These are phyloP conservation scores for Komagataea norvegica DNA, from an alignment of 1,139 yeast genomes.

Conservation along the genomic window DNA sequence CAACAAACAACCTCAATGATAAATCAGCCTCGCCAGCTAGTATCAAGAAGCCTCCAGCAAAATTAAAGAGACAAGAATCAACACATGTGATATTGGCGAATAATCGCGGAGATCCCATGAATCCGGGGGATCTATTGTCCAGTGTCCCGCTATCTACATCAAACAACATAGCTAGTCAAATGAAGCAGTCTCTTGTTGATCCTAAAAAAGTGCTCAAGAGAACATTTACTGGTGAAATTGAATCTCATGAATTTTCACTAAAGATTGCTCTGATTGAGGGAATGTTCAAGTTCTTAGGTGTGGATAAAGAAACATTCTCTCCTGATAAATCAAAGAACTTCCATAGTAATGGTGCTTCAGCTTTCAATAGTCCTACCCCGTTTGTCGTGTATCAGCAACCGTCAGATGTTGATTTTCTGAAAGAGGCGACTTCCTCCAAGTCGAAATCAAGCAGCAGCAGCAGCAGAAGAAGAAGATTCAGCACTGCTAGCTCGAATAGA, in stretches of 20 bases:
- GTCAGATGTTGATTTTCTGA: too few relatives aligned
- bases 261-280: constrained; percentile 71
- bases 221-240: constrained; percentile 61
- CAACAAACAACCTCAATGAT: constrained; percentile 6
- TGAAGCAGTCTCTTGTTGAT: constrained; percentile 19
- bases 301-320: constrained; percentile 41
- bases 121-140: constrained; percentile 83
- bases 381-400: constrained; percentile 17
- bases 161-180: constrained; percentile 5
- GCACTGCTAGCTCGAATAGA: constrained; percentile 15
- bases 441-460: background rate
- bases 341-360: constrained; percentile 12
- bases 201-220: constrained; percentile 32
- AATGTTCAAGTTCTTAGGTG: constrained; percentile 68
- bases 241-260: constrained; percentile 69
- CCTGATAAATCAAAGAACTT: constrained; percentile 14
- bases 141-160: constrained; percentile 70
- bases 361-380: constrained; percentile 23
- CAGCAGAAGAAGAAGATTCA: constrained; percentile 12
- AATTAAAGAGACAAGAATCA: constrained; percentile 33
- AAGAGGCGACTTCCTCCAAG: too few relatives aligned
- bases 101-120: constrained; percentile 42
- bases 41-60: constrained; percentile 11
- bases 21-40: constrained; percentile 8
- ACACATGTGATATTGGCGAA: constrained; percentile 53